These are phyloP conservation scores for Hibiscus syriacus DNA, from an alignment of 345 rosid genomes.

Conservation along the genomic window DNA sequence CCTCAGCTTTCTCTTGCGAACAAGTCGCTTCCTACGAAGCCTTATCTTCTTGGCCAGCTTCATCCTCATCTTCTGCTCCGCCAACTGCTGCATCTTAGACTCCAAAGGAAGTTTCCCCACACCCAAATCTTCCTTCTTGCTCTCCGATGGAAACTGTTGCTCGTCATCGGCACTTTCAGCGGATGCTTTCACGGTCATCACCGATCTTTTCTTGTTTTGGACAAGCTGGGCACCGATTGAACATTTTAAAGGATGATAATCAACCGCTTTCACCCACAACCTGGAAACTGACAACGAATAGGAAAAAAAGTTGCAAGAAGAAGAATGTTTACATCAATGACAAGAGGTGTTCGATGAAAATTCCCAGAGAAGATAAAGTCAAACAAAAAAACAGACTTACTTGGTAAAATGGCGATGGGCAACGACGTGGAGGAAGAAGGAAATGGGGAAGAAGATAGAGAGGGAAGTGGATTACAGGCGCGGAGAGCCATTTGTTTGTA, in stretches of 20 bases:
- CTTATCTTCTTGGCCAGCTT: too few species aligned
- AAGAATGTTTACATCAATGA: background rate
- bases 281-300: background rate
- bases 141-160: slow-evolving; percentile 4
- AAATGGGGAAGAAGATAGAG: background rate
- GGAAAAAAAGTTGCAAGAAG: background rate
- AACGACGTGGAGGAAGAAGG: background rate
- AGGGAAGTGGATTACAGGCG: too few species aligned
- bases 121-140: slow-evolving; percentile 31
- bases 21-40: too few species aligned
- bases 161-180: slow-evolving; percentile 32
- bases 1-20: too few species aligned
- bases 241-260: background rate
- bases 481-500: too few species aligned
- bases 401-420: background rate
- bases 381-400: background rate
- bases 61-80: too few species aligned
- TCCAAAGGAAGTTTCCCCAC: slow-evolving; percentile 64
- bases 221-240: background rate
- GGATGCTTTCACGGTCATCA: slow-evolving; percentile 28
- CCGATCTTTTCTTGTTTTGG: background rate
- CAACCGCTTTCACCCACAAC: too few species aligned
- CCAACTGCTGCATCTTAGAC: slow-evolving; percentile 55
- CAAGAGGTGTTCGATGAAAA: slow-evolving; percentile 1
- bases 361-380: background rate